Evolutionary conservation across 176 grass and related monocot genomes (phyloP).

Genomic region (Puya raimondii): DNA sequence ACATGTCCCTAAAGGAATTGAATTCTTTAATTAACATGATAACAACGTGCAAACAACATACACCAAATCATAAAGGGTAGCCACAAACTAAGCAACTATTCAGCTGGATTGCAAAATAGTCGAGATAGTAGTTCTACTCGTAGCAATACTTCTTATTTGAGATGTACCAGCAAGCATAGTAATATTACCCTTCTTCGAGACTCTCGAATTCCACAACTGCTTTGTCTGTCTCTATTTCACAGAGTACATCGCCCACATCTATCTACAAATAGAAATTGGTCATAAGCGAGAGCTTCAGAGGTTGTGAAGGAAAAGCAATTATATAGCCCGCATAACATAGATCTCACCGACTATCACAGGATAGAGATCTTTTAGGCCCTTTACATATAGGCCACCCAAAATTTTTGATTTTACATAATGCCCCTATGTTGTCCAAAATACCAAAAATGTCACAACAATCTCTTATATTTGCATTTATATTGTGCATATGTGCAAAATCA

Average conservation of each 20-base stretch:
- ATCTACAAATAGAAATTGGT: slow-evolving; percentile 49
- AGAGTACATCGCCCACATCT: slow-evolving; percentile 88
- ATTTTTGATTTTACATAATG: no score
- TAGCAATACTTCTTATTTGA: not conserved
- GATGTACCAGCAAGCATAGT: not conserved
- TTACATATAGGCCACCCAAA: no score
- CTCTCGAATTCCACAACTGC: slow-evolving; percentile 91
- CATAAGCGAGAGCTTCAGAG: not conserved
- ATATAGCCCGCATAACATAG: no score
- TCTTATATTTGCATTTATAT: no score
- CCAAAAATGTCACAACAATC: no score
- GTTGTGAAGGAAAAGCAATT: not conserved
- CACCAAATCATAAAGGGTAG: no score
- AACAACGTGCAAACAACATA: not conserved
- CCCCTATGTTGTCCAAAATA: no score
- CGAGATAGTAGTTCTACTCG: not conserved
- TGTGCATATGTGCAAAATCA: not conserved
- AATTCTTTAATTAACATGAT: not conserved
- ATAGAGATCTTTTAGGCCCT: no score
- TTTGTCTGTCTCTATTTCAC: slow-evolving; percentile 99
- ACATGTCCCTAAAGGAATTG: no score
- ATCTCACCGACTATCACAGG: no score
- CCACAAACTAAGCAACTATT: no score
- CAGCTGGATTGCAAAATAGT: not conserved
- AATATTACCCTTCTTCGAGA: slow-evolving; percentile 92